Base-by-base conservation (phyloP, 1,284 basidiomycete genomes). In the Microbotryomycetes sp. region DNA sequence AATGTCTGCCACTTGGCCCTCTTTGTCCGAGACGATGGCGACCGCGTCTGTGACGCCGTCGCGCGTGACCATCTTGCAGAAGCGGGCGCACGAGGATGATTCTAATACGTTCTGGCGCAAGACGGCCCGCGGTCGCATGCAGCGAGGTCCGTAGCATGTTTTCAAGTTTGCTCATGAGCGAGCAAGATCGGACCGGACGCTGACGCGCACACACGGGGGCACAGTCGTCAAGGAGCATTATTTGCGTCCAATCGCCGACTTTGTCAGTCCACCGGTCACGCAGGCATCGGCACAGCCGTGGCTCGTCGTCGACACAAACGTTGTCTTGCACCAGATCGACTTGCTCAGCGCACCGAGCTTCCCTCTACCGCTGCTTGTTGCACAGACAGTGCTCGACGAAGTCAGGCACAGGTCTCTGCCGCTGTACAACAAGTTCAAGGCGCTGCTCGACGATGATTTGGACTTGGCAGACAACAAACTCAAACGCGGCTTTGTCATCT, bases 301-400 rank as follows among this genome's bases (percentile, higher is more conserved):
- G 74, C 75, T 97, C 29, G 78, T 99, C 4, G 87, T 94, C 16
- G 96, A 99, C 75, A 97, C 96, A 26, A 99, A 99, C 76, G 84
- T 97, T 6, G 90, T 97, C 69, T 80, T 99, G 13, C 85, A 91
- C 18, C 74, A 96, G 88, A 94, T 97, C 87, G 93, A 97, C 75
- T 79, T 96, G 54, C 79, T 97, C 47, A 87, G 91, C 73, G 87
- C 88, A 0, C 75, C 78, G 5, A 88, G 89, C 0, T 72, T 74
- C 54, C 70, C 71, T 16, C 54, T 50, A 6, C 71, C 72, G 24
- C 83, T 96, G 57, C 86, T 99, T 56, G 79, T 98, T 13, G 82
- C 97, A 1, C 96, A 98, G 75, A 99, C 94, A 0, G 92, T 97
- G 1, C 79, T 97, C 53, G 90, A 96, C 69, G 96, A 99, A 82